Conservation (phyloP, 176 grass and related monocot species). For the Pontederia paniculata region DNA sequence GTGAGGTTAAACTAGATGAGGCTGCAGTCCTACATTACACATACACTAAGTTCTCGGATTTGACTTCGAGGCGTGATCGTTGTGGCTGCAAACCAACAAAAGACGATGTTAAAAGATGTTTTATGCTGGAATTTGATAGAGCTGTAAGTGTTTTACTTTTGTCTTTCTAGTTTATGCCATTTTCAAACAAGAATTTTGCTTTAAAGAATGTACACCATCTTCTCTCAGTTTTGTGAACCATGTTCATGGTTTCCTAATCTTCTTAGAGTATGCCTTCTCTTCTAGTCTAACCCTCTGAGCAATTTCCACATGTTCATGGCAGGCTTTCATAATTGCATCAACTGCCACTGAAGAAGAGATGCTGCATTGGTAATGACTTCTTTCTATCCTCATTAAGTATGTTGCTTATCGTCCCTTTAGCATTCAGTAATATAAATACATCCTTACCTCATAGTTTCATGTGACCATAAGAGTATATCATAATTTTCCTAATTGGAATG, state of each 20-base stretch:
- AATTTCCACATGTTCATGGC: conserved; percentile 13
- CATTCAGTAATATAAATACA: too few relatives aligned
- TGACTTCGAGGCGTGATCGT: conserved; percentile 92
- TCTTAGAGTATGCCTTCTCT: neutral
- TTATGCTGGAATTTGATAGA: conserved; percentile 99
- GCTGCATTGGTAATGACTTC: conserved; percentile 58
- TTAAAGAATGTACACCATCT: neutral
- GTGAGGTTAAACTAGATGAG: conserved; percentile 88
- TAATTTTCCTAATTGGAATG: too few relatives aligned
- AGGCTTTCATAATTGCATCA: conserved; percentile 98
- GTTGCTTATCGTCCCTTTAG: neutral
- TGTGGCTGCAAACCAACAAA: conserved; percentile 95
- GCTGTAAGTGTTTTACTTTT: conserved; percentile 34
- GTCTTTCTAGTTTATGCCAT: conserved; percentile 4
- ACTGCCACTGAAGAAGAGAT: conserved; percentile 96
- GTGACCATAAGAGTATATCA: too few relatives aligned
- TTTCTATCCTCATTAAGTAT: conserved; percentile 5
- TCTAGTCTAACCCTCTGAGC: neutral
- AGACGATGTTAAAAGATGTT: conserved; percentile 95
- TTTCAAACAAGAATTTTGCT: neutral
- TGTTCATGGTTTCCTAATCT: neutral
- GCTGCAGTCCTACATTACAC: conserved; percentile 96
- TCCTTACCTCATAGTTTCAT: too few relatives aligned
- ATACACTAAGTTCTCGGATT: conserved; percentile 91
- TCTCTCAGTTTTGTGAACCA: neutral